A percentile compares a stretch with the other conserved stretches of the same genome.
phyloP scores from a whole-genome alignment of 495 filamentous ascomycete genomes.

The Aspergillus sclerotiicarbonarius region DNA sequence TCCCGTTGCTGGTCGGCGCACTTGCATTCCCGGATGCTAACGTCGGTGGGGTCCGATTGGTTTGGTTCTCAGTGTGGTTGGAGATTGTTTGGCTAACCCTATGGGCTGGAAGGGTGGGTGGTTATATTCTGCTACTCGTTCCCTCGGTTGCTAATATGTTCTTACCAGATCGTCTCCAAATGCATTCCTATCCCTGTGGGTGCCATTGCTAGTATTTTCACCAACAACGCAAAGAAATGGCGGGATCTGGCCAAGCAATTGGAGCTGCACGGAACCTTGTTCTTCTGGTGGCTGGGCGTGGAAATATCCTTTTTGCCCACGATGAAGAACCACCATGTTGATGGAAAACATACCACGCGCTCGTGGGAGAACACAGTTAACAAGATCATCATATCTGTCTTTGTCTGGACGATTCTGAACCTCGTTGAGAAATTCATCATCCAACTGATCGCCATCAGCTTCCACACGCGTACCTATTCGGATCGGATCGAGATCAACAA shows the following conservation, averaged over 20 bases:
- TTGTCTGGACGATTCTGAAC: constrained; percentile 78
- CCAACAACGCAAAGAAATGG: constrained; percentile 92
- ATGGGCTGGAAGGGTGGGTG: constrained; percentile 71
- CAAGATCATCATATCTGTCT: constrained; percentile 81
- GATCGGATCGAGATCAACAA: constrained; percentile 93
- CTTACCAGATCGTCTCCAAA: constrained; percentile 64
- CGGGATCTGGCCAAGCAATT: constrained; percentile 82
- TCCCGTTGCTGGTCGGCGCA: constrained; percentile 77
- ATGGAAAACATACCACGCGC: constrained; percentile 50
- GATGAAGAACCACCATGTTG: constrained; percentile 70
- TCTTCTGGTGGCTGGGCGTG: constrained; percentile 89
- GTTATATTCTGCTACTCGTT: background rate
- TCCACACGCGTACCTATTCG: constrained; percentile 87
- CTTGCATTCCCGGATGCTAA: constrained; percentile 61
- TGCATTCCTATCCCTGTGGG: constrained; percentile 66
- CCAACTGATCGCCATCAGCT: constrained; percentile 90
- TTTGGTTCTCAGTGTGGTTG: constrained; percentile 95
- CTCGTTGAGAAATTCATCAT: constrained; percentile 91
- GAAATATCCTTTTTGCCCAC: constrained; percentile 60
- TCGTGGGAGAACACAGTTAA: constrained; percentile 77
- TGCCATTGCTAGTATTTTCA: constrained; percentile 70
- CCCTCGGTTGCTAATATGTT: background rate
- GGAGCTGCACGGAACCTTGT: constrained; percentile 81
- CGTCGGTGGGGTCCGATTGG: constrained; percentile 72
- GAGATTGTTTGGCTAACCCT: constrained; percentile 90